phyloP scores from a whole-genome alignment of 108 stramenopile species.

The Aureococcus anophagefferens region DNA sequence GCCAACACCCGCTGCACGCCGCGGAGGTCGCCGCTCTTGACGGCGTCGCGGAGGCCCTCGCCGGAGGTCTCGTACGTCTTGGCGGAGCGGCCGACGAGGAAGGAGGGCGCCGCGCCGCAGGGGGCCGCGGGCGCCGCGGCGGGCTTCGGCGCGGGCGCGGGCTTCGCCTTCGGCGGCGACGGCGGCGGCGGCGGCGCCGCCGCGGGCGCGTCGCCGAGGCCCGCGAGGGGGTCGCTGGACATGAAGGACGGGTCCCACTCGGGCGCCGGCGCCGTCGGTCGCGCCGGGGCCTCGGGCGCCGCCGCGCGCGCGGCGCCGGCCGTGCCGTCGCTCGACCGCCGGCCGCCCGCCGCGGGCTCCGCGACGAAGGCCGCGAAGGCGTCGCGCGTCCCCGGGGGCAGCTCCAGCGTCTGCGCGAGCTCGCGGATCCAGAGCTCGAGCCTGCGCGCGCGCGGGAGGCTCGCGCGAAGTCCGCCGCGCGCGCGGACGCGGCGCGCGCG shows the following conservation, averaged over 20 bases:
- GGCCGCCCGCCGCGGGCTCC: neutral
- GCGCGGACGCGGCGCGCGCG: no score
- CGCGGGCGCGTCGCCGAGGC: neutral
- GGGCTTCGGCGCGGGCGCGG: neutral
- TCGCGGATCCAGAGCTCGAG: neutral
- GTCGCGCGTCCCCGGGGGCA: neutral
- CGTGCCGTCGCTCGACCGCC: no score
- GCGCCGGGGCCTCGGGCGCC: no score
- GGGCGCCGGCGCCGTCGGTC: no score
- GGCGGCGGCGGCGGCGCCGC: neutral
- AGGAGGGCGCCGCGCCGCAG: neutral
- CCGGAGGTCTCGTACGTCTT: neutral
- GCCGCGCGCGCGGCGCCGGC: no score
- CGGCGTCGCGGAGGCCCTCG: neutral
- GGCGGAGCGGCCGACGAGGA: neutral
- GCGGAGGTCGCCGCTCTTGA: neutral
- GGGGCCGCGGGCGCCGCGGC: neutral
- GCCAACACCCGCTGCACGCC: neutral
- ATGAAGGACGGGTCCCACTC: neutral
- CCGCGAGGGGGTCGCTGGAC: neutral
- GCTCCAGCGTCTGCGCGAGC: neutral
- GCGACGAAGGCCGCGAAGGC: neutral
- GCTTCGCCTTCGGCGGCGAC: no score
- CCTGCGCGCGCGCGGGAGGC: no score
- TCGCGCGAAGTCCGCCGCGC: no score